A percentile compares a stretch with the other conserved stretches of the same genome.
phyloP scores from a whole-genome alignment of 2,329 filamentous ascomycete genomes.

The Tolypocladium amazonense region DNA sequence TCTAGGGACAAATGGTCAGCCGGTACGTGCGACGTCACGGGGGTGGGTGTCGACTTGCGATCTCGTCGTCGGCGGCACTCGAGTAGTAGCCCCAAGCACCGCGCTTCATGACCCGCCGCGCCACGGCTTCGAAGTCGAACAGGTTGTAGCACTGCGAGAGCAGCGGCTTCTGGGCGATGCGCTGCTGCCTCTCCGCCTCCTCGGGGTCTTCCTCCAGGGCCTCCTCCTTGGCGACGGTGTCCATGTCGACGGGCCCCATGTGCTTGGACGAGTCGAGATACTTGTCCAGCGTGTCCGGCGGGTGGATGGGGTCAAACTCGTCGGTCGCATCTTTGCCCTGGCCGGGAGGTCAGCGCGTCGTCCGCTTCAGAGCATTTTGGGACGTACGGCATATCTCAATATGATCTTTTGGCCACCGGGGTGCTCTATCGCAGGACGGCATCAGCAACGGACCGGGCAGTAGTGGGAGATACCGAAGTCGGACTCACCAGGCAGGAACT shows the following conservation, averaged over 20 bases:
- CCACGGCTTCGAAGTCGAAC: conserved; percentile 92
- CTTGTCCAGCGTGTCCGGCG: conserved; percentile 77
- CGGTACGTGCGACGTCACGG: too few species aligned
- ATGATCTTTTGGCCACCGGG: conserved; percentile 89
- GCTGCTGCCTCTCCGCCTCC: conserved; percentile 57
- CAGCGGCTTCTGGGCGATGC: conserved; percentile 64
- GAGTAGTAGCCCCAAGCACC: conserved; percentile 97
- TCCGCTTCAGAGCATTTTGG: not conserved
- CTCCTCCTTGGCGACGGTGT: conserved; percentile 59
- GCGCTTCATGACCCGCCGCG: conserved; percentile 86
- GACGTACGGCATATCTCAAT: conserved; percentile 71
- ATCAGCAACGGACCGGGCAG: not conserved
- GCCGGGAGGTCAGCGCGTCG: not conserved
- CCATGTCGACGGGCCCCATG: conserved; percentile 82
- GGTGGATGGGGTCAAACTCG: conserved; percentile 81
- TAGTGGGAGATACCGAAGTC: not conserved
- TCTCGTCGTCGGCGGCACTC: conserved; percentile 57
- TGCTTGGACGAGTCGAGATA: conserved; percentile 81
- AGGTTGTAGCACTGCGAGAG: conserved; percentile 87
- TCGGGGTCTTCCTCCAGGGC: conserved; percentile 56
- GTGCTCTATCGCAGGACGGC: conserved; percentile 47
- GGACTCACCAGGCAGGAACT: conserved; percentile 62
- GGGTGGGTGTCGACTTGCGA: conserved; percentile 16
- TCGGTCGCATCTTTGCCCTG: conserved; percentile 85
- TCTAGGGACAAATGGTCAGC: conserved; percentile 36